Percentiles rank a stretch among this genome's conserved stretches.
Conservation (phyloP, 2,329 filamentous ascomycete species). For the Monilinia laxa region DNA sequence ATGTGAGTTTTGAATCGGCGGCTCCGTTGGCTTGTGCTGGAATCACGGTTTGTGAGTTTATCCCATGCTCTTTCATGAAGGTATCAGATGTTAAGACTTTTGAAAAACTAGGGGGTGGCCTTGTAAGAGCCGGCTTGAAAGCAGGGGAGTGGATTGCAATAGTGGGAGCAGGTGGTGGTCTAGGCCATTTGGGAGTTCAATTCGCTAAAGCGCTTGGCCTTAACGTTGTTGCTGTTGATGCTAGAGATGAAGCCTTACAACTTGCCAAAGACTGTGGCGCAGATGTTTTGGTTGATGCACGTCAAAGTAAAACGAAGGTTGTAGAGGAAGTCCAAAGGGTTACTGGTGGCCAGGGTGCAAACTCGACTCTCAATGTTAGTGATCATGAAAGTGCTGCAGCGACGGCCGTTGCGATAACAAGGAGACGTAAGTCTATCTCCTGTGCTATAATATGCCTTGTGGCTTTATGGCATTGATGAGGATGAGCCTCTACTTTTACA, state of each 20-base stretch:
- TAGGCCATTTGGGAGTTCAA: conserved; percentile 53
- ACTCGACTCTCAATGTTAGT: conserved; percentile 54
- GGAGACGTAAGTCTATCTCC: conserved; percentile 47
- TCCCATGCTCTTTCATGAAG: not conserved
- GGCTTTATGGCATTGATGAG: conserved; percentile 7
- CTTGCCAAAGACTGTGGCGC: conserved; percentile 50
- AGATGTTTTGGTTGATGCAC: conserved; percentile 53
- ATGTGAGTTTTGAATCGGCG: conserved; percentile 50
- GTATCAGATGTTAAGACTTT: not conserved
- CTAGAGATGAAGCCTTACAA: conserved; percentile 53
- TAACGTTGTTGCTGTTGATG: conserved; percentile 47
- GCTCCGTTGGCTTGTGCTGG: conserved; percentile 58
- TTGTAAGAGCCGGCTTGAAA: conserved; percentile 41
- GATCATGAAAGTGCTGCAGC: conserved; percentile 52
- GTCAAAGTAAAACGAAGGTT: conserved; percentile 48
- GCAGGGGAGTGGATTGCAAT: conserved; percentile 45
- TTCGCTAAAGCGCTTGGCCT: conserved; percentile 53
- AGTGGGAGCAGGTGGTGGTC: conserved; percentile 51
- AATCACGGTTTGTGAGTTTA: conserved; percentile 40
- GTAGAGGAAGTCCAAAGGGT: conserved; percentile 49
- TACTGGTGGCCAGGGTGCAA: conserved; percentile 51
- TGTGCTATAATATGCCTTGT: not conserved
- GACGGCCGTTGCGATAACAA: conserved; percentile 54
- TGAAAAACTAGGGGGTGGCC: conserved; percentile 34
- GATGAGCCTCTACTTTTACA: not conserved